phyloP scores from a whole-genome alignment of 495 filamentous ascomycete species.

The Trichoderma virens region DNA sequence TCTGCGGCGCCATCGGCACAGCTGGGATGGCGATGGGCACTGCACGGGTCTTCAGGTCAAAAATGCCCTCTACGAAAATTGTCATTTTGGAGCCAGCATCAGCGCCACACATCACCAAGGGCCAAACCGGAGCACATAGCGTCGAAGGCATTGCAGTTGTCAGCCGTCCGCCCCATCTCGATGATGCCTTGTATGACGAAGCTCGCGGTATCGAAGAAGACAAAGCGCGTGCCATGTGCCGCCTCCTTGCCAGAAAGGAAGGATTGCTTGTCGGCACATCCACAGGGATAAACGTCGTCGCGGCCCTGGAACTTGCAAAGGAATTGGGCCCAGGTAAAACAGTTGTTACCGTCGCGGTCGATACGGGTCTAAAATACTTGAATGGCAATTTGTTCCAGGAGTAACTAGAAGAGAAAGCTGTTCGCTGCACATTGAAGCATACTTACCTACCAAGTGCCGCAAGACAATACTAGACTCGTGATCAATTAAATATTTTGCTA shows the following conservation, averaged over 20 bases:
- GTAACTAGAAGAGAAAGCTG: too few relatives aligned
- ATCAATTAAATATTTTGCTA: too few relatives aligned
- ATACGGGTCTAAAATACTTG: not conserved
- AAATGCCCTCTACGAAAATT: not conserved
- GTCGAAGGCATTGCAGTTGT: constrained; percentile 6
- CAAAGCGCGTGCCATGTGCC: not conserved
- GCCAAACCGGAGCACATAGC: not conserved
- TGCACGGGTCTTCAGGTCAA: constrained; percentile 7
- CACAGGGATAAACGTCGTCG: constrained; percentile 12
- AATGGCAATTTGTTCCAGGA: not conserved
- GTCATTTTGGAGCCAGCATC: constrained; percentile 7
- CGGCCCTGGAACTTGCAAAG: constrained; percentile 10
- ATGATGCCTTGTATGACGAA: constrained; percentile 2
- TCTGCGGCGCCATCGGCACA: constrained; percentile 13
- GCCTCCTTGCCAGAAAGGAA: constrained; percentile 7
- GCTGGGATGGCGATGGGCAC: constrained; percentile 14
- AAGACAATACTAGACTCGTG: too few relatives aligned
- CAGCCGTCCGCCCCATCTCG: not conserved
- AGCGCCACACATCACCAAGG: constrained; percentile 5
- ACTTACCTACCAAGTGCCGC: too few relatives aligned
- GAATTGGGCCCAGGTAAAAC: constrained; percentile 11
- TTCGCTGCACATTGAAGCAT: too few relatives aligned
- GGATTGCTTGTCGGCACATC: constrained; percentile 12
- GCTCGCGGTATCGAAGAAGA: constrained; percentile 10
- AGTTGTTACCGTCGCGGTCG: constrained; percentile 10